A percentile compares a stretch with the other conserved stretches of the same genome.
phyloP scores from a whole-genome alignment of 345 rosid genomes.

The Aquilaria malaccensis region DNA sequence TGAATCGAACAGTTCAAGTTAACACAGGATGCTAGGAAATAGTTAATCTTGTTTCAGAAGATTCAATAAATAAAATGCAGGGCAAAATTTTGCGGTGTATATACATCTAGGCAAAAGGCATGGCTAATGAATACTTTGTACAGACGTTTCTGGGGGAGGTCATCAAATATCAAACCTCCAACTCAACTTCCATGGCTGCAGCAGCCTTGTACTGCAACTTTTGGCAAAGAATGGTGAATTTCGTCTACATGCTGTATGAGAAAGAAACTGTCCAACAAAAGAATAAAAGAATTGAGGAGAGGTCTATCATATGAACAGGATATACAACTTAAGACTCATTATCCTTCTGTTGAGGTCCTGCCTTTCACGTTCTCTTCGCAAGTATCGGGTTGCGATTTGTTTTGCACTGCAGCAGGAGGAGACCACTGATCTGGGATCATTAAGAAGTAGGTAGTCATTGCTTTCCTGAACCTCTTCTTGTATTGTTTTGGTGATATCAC shows the following conservation, averaged over 20 bases:
- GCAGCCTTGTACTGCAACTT: conserved; percentile 30
- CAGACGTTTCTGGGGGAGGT: conserved; percentile 34
- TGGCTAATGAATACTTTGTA: conserved; percentile 25
- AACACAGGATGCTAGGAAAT: too few species aligned
- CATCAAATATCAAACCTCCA: conserved; percentile 39
- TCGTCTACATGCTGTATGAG: conserved; percentile 21
- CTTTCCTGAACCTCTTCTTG: conserved; percentile 96
- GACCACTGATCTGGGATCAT: conserved; percentile 99
- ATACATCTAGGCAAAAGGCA: conserved; percentile 19
- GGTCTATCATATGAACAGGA: conserved; percentile 15
- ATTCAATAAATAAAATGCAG: neutral
- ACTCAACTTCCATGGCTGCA: conserved; percentile 28
- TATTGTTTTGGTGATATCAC: conserved; percentile 96
- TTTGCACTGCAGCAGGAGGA: conserved; percentile 43
- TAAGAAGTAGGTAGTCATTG: conserved; percentile 81
- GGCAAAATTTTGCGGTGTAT: conserved; percentile 15
- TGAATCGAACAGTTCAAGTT: too few species aligned
- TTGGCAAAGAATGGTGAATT: conserved; percentile 24
- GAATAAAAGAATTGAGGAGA: conserved; percentile 18
- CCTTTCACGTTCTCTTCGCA: conserved; percentile 50
- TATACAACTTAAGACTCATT: conserved; percentile 26
- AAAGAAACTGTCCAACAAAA: conserved; percentile 23
- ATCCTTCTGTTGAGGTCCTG: conserved; percentile 32
- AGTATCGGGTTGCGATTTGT: conserved; percentile 51
- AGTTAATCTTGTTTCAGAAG: too few species aligned